A percentile compares a stretch with the other conserved stretches of the same genome.
phyloP scores from a whole-genome alignment of 2,329 filamentous ascomycete genomes.

The Stemphylium lycopersici region DNA sequence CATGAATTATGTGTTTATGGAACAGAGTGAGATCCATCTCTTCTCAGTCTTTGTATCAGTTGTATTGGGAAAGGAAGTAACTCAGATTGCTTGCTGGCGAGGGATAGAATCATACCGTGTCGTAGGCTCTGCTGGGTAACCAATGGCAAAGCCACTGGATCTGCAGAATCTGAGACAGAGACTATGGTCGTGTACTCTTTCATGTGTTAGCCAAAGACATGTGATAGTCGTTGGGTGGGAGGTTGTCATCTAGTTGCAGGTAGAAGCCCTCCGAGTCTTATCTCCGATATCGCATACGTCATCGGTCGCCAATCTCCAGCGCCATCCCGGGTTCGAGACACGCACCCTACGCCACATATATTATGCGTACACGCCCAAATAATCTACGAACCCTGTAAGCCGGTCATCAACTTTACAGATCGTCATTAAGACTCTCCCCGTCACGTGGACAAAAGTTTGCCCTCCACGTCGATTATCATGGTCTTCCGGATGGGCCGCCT shows the following conservation, averaged over 20 bases:
- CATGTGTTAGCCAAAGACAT: too few relatives aligned
- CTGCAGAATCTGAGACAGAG: too few relatives aligned
- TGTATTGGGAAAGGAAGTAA: too few relatives aligned
- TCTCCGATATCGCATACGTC: slow-evolving; percentile 11
- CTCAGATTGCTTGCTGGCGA: slow-evolving; percentile 57
- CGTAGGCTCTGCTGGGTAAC: too few relatives aligned
- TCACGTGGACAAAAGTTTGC: background rate
- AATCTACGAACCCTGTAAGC: background rate
- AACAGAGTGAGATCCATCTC: too few relatives aligned
- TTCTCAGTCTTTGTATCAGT: too few relatives aligned
- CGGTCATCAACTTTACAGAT: background rate
- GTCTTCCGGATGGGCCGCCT: slow-evolving; percentile 30
- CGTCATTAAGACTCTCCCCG: background rate
- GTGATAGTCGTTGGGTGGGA: too few relatives aligned
- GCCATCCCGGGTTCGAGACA: slow-evolving; percentile 2
- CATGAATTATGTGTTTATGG: too few relatives aligned
- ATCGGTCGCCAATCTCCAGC: slow-evolving; percentile 4
- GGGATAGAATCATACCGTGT: slow-evolving; percentile 82
- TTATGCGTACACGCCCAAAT: too few relatives aligned
- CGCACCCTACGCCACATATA: too few relatives aligned
- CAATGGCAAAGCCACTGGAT: too few relatives aligned
- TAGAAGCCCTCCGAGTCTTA: background rate
- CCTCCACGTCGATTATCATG: slow-evolving; percentile 17
- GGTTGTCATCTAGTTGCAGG: background rate
- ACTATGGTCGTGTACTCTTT: too few relatives aligned